Conservation (phyloP, 495 filamentous ascomycete genomes). For the Penicillium dipodomyicola region DNA sequence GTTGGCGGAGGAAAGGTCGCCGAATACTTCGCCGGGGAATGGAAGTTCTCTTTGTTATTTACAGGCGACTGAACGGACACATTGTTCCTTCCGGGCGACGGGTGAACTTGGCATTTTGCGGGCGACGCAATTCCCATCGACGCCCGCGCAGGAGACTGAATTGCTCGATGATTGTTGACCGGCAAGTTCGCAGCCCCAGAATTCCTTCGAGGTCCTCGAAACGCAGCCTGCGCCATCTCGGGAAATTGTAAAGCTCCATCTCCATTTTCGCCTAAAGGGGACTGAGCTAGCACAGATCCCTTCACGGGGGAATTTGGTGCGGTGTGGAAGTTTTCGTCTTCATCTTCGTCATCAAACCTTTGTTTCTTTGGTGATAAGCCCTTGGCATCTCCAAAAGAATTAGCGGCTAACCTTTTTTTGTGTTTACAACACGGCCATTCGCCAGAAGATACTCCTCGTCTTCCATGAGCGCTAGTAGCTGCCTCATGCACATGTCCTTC, state of each 20-base stretch:
- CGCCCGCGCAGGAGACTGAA: not conserved
- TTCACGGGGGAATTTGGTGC: constrained; percentile 42
- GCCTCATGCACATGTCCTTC: constrained; percentile 22
- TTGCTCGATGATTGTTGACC: not conserved
- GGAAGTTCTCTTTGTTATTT: not conserved
- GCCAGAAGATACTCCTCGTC: constrained; percentile 31
- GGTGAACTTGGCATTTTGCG: not conserved
- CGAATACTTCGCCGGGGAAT: not conserved
- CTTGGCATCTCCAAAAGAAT: not conserved
- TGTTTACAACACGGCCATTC: constrained; percentile 15
- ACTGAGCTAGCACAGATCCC: not conserved
- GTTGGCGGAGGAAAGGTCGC: not conserved
- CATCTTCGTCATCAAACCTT: constrained; percentile 21
- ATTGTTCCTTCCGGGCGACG: not conserved
- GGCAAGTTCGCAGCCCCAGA: not conserved
- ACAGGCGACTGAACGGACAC: not conserved
- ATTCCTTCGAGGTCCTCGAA: not conserved
- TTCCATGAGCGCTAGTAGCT: constrained; percentile 28
- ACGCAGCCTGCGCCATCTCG: not conserved
- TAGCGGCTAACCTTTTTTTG: constrained; percentile 6
- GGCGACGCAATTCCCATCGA: not conserved
- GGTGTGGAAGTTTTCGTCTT: constrained; percentile 40
- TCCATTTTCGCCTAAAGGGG: not conserved
- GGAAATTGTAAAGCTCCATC: not conserved
- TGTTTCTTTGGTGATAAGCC: constrained; percentile 27